Conservation (phyloP, 345 rosid genomes). For the Clarkia xantiana region DNA sequence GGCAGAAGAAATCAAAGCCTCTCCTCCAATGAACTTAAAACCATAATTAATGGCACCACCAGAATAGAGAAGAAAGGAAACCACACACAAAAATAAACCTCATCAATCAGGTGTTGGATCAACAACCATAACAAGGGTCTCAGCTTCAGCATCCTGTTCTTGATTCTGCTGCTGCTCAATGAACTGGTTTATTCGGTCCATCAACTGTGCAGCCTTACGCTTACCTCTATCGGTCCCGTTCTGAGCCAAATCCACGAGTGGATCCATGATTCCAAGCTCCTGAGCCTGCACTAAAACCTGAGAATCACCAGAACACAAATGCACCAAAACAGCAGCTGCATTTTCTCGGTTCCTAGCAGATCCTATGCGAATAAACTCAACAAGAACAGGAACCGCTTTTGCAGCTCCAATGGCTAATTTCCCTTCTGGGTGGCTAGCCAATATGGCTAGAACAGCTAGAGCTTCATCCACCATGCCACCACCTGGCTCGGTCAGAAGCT, state of each 20-base stretch:
- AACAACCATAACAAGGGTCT: slow-evolving; percentile 1
- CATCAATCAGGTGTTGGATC: no score
- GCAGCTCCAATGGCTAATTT: slow-evolving; percentile 59
- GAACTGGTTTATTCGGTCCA: slow-evolving; percentile 63
- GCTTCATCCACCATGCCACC: slow-evolving; percentile 79
- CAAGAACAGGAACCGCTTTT: slow-evolving; percentile 54
- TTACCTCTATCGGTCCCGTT: slow-evolving; percentile 92
- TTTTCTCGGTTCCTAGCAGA: slow-evolving; percentile 71
- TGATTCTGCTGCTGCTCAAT: slow-evolving; percentile 31
- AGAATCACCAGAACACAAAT: slow-evolving; percentile 73
- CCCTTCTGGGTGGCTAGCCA: slow-evolving; percentile 68
- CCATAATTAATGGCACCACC: no score
- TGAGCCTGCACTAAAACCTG: slow-evolving; percentile 57
- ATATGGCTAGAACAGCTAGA: slow-evolving; percentile 61
- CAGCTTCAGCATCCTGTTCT: slow-evolving; percentile 8
- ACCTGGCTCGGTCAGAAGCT: slow-evolving; percentile 56
- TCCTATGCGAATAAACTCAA: slow-evolving; percentile 52
- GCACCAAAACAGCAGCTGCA: slow-evolving; percentile 75
- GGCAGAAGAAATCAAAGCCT: no score
- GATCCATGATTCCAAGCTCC: slow-evolving; percentile 64
- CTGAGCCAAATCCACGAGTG: slow-evolving; percentile 64
- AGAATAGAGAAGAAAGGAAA: no score
- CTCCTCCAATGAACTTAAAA: no score
- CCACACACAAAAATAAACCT: no score
- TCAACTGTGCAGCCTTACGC: slow-evolving; percentile 81